A percentile compares a stretch with the other conserved stretches of the same genome.
Evolutionary conservation across 306 rosid species (phyloP).

Genomic region (Malus orientalis): DNA sequence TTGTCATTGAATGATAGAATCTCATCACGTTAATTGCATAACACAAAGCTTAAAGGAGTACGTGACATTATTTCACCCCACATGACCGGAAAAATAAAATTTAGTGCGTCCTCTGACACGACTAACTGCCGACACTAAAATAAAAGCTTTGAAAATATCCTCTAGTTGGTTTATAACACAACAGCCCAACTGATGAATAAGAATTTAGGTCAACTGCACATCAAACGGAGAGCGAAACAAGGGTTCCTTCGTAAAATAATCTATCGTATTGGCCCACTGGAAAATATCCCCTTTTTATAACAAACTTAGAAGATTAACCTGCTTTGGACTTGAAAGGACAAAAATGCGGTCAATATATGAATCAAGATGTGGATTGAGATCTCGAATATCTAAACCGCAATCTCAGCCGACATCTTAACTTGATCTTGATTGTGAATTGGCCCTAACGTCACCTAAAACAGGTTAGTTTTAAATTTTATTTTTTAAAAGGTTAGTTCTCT

Average conservation of each 20-base stretch:
- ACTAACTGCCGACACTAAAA: background rate
- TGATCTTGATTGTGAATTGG: background rate
- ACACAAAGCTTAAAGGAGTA: background rate
- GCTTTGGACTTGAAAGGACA: background rate
- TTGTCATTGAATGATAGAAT: background rate
- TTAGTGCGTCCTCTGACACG: background rate
- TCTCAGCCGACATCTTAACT: background rate
- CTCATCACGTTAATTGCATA: background rate
- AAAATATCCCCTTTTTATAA: background rate
- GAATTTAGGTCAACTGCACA: background rate
- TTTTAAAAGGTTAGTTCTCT: background rate
- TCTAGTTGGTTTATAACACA: background rate
- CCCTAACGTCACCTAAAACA: background rate
- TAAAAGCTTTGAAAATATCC: background rate
- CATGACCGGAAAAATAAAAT: background rate
- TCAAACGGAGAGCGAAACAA: background rate
- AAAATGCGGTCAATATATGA: background rate
- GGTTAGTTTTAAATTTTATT: background rate
- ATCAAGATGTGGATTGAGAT: background rate
- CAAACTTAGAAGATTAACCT: background rate
- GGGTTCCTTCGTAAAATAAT: background rate
- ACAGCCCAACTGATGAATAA: background rate
- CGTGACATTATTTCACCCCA: background rate
- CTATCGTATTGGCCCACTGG: background rate
- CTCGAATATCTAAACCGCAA: background rate